Evolutionary conservation across 805 yeast species (phyloP).

Genomic region (Maudiozyma barnettii): DNA sequence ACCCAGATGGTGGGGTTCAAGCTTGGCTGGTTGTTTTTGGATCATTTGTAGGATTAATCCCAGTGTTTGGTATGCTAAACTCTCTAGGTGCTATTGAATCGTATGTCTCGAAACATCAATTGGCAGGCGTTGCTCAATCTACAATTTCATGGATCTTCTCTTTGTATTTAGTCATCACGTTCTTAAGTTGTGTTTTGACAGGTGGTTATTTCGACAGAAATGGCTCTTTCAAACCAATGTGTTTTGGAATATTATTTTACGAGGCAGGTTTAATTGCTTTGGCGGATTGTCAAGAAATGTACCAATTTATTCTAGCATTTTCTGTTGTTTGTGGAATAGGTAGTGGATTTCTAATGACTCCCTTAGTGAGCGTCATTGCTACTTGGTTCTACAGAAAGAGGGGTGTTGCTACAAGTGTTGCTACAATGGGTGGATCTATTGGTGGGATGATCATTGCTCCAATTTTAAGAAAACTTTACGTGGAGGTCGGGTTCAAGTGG

Average conservation of each 20-base stretch:
- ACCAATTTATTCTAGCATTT: conserved; percentile 55
- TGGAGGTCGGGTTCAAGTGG: conserved; percentile 48
- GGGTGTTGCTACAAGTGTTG: conserved; percentile 45
- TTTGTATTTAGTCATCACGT: conserved; percentile 43
- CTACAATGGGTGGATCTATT: conserved; percentile 47
- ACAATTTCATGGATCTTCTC: conserved; percentile 62
- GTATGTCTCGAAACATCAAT: conserved; percentile 46
- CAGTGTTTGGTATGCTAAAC: conserved; percentile 51
- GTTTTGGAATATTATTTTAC: conserved; percentile 37
- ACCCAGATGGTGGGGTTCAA: conserved; percentile 47
- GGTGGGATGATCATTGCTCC: conserved; percentile 51
- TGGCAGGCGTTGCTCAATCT: conserved; percentile 39
- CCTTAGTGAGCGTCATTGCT: conserved; percentile 50
- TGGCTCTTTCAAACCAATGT: conserved; percentile 42
- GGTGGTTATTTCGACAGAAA: conserved; percentile 56
- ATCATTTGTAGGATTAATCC: conserved; percentile 47
- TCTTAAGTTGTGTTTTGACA: conserved; percentile 42
- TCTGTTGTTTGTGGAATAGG: conserved; percentile 51
- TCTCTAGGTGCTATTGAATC: conserved; percentile 61
- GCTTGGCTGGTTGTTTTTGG: conserved; percentile 56
- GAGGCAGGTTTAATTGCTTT: conserved; percentile 48
- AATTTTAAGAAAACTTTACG: conserved; percentile 41
- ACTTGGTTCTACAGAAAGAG: conserved; percentile 58
- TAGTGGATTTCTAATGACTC: conserved; percentile 50
- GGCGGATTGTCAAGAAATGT: conserved; percentile 42